These are phyloP conservation scores for Coniochaeta sp. DNA, from an alignment of 2,329 filamentous ascomycete species.

Conservation along the genomic window DNA sequence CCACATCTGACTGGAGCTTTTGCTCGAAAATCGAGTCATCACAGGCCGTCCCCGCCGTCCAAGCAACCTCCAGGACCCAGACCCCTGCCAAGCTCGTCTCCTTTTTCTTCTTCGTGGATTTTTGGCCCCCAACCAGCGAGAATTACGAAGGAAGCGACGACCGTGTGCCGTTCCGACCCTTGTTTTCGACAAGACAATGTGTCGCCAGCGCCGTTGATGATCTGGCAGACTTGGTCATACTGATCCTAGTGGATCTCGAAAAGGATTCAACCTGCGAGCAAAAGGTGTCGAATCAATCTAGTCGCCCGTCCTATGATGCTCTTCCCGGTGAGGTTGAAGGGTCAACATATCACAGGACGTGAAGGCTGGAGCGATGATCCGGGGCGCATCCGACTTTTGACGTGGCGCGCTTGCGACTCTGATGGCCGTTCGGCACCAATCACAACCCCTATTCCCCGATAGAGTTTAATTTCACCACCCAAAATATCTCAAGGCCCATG, in stretches of 20 bases:
- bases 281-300: not conserved
- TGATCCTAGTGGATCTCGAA: not conserved
- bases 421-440: not conserved
- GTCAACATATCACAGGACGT: not conserved
- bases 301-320: not conserved
- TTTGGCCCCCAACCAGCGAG: not conserved
- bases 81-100: not conserved
- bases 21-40: not conserved
- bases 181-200: no score
- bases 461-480: slow-evolving; percentile 1
- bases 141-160: not conserved
- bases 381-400: not conserved
- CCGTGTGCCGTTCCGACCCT: not conserved
- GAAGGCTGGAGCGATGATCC: not conserved
- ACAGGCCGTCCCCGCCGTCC: not conserved
- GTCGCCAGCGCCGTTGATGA: no score
- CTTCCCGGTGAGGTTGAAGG: not conserved
- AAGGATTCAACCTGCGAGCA: not conserved
- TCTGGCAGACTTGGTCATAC: not conserved
- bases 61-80: not conserved
- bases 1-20: no score
- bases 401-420: not conserved
- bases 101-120: not conserved
- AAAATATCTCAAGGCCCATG: not conserved
- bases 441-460: not conserved